Base-by-base conservation (phyloP, 768 basidiomycete species). In the Mrakia blollopis region DNA sequence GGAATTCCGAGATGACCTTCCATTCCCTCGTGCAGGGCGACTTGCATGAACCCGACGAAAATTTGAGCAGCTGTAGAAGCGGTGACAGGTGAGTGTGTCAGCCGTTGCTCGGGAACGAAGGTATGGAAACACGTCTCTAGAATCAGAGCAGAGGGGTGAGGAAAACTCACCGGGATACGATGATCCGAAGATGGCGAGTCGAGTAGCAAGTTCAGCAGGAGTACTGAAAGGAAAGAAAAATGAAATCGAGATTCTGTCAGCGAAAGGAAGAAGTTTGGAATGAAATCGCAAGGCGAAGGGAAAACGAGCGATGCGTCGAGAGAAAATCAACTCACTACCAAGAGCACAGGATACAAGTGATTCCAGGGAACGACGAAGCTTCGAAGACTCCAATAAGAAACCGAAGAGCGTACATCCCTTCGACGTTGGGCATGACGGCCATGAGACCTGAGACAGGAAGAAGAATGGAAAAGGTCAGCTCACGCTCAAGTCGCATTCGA, bases 311-410 rank as follows among this genome's bases (percentile, higher is more conserved):
- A 61, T n/a, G n/a, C n/a, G n/a, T 28, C 60, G n/a, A 63, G 8
- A 6, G 62, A 23, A 18, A 23, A 37, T n/a, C n/a, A 25, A 63
- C 62, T 32, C 35, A 63, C 62, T 77, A 77, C 72, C 73, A 74
- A 10, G 60, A 23, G 50, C 77, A 78, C 23, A 78, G 37, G 67
- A 78, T 50, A 7, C 39, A 11, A 13, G 73, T 61, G 57, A 78
- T 69, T 23, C 70, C 65, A 25, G 65, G 65, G 8, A 68, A 68
- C 7, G 65, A 77, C n/a, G 78, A 80, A 0, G 80, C 78, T 65
- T 82, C 81, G 39, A 70, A 54, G 14, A 70, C 54, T 4, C 81
- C 81, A 41, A 82, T 82, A 52, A 82, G 80, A 62, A 81, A 80
- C 13, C 81, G 62, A 3, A 82, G 65, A 39, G 60, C 80, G 63